Conservation (phyloP, 331 rosid species). For the Dryas integrifolia region DNA sequence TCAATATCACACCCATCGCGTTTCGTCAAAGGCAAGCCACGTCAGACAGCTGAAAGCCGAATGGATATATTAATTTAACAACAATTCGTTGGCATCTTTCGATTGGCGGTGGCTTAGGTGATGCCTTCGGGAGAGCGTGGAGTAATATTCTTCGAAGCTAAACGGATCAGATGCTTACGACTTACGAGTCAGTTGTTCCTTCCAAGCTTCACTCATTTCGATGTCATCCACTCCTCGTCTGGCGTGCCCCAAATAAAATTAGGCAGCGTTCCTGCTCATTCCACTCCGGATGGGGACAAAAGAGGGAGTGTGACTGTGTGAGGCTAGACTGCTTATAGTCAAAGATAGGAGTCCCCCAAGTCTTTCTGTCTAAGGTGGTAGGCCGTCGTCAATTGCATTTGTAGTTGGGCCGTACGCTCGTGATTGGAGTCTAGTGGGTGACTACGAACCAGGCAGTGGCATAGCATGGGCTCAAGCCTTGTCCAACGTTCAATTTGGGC, state of each 20-base stretch:
- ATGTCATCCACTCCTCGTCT: background rate
- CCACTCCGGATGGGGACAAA: background rate
- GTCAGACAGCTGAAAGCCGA: background rate
- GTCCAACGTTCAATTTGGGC: too few relatives aligned
- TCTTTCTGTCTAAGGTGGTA: too few relatives aligned
- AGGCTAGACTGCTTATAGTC: too few relatives aligned
- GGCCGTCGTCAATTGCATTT: too few relatives aligned
- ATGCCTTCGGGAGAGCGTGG: background rate
- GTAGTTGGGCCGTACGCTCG: too few relatives aligned
- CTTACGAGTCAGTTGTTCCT: background rate
- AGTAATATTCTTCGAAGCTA: background rate
- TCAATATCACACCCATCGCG: background rate
- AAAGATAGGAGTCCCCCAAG: too few relatives aligned
- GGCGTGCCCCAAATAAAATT: background rate
- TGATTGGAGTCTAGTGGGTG: too few relatives aligned
- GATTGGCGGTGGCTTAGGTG: background rate
- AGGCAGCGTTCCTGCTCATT: background rate
- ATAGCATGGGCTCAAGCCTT: too few relatives aligned
- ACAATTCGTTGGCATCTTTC: background rate
- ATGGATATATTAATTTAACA: background rate
- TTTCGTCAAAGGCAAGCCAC: background rate
- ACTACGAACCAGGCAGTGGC: too few relatives aligned
- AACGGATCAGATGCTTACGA: background rate
- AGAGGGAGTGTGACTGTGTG: too few relatives aligned
- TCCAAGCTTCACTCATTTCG: slow-evolving; percentile 2